These are phyloP conservation scores for Petunia secreta DNA, from an alignment of 257 asterid genomes.

Conservation along the genomic window DNA sequence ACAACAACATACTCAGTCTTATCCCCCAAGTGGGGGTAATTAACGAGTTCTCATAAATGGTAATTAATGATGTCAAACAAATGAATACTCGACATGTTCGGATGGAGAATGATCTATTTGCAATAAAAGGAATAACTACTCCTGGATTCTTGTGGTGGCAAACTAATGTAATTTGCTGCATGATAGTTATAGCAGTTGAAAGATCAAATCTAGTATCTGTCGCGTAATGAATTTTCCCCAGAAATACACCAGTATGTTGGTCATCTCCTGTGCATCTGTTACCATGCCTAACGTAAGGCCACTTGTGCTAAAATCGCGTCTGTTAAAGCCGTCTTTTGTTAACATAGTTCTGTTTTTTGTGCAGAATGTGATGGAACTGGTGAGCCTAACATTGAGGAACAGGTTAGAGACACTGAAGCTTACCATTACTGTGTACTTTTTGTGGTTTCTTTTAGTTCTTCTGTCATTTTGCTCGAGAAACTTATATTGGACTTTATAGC, in stretches of 20 bases:
- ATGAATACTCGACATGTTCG: not conserved
- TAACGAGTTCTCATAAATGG: not conserved
- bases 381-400: conserved; percentile 90
- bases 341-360: conserved; percentile 24
- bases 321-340: not conserved
- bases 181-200: not conserved
- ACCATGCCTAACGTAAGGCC: not conserved
- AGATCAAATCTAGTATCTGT: not conserved
- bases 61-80: not conserved
- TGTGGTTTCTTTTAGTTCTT: not conserved
- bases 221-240: not conserved
- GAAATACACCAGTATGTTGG: not conserved
- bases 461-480: not conserved
- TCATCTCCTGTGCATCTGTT: not conserved
- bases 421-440: not conserved
- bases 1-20: no score
- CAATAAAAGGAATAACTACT: not conserved
- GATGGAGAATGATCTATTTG: not conserved
- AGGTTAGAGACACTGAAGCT: conserved; percentile 53
- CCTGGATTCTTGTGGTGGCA: not conserved
- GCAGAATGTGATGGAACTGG: conserved; percentile 99
- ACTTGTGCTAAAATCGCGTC: not conserved
- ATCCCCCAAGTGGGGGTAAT: no score
- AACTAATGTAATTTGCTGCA: not conserved
- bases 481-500: conserved; percentile 26